Evolutionary conservation across 2,329 filamentous ascomycete species (phyloP), one percentile per base, ranked within the genome.

Genomic region (Hirsutella minnesotensis): DNA sequence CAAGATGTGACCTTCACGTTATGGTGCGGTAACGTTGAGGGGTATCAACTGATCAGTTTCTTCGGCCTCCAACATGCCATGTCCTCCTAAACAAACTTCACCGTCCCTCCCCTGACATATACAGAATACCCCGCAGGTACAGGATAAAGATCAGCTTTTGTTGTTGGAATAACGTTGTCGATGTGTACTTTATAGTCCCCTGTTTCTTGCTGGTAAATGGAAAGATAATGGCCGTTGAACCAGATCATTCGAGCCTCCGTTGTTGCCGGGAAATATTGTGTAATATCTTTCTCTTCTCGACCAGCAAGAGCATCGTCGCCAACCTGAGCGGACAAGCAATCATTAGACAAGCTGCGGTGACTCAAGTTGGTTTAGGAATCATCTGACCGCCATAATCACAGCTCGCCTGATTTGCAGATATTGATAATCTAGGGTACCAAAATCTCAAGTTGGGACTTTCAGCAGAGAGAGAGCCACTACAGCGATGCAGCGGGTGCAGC

Each of bases 291-390:
- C 30, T 35, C 38, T 39, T 29, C 38, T 39, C 21, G 12, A 7
- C 38, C 22, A n/a, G 38, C 38, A n/a, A 24, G 27, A 16, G 10
- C 16, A 1, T 46, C 42, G 46, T 53, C 53, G 52, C 42, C 27
- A 13, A 13, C 10, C 30, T 31, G 2, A 31, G 30, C 7, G n/a
- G 30, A 31, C 30, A 31, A 13, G n/a, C 3, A 3, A 2, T 31
- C 2, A n/a, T 31, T 31, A 31, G 30, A 10, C 27, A 30, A 30
- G 15, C 27, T 30, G 27, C 27, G 27, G 27, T 4, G 27, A 4
- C 15, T 3, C 9, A 30, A 15, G 15, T 30, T 30, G 27, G 15
- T 4, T 30, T 15, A 9, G 15, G 27, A 30, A 30, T 30, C 27
- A 30, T 30, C 27, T 30, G 27, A 30, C 27, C 27, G 27, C 27